These are phyloP conservation scores for Brassica hybrid DNA, from an alignment of 441 rosid genomes.

Conservation along the genomic window DNA sequence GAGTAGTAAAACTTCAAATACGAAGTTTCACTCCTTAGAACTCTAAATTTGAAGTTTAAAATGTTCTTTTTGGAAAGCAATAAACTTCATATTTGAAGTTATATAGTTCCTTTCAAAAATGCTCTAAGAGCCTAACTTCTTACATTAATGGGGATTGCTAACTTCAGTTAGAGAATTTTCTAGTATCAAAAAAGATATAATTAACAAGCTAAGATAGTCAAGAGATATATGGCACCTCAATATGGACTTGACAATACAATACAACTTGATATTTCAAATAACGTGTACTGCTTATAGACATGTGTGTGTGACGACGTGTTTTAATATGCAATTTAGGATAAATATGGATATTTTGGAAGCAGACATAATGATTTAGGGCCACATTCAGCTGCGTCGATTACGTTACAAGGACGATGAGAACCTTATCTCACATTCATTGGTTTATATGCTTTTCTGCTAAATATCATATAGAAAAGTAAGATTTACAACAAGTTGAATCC, in stretches of 20 bases:
- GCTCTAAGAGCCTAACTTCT: no score
- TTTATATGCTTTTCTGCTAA: no score
- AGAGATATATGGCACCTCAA: not conserved
- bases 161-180: no score
- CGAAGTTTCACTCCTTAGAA: no score
- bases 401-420: conserved; percentile 1
- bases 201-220: no score
- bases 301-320: conserved; percentile 4
- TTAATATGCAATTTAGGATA: conserved; percentile 16
- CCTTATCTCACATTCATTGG: conserved; percentile 2
- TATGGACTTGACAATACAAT: not conserved
- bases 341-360: conserved; percentile 3
- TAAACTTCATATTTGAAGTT: no score
- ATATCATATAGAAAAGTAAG: not conserved
- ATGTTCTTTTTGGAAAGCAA: no score
- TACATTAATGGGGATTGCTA: no score
- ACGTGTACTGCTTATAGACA: not conserved
- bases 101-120: no score
- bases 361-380: conserved; percentile 23
- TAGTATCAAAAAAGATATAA: no score
- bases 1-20: no score
- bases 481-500: not conserved
- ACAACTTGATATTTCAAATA: conserved; percentile 20
- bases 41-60: no score
- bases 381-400: conserved; percentile 31